Conservation (phyloP, 2,329 filamentous ascomycete genomes). For the Coniella lustricola region DNA sequence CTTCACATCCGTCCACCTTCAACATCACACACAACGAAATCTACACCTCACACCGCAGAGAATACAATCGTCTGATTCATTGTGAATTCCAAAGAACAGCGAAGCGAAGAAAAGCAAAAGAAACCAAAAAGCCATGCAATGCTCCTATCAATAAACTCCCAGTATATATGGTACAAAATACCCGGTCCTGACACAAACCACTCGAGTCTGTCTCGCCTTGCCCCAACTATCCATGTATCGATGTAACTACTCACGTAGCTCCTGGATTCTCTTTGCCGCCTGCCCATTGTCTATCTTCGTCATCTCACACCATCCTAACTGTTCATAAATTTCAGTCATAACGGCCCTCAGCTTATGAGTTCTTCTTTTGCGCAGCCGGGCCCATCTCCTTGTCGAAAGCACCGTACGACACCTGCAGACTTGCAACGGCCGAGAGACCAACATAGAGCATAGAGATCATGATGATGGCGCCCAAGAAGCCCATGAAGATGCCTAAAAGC, state of each 20-base stretch:
- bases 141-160: slow-evolving; percentile 6
- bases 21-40: too few relatives aligned
- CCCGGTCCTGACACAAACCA: slow-evolving; percentile 12
- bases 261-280: too few relatives aligned
- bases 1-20: too few relatives aligned
- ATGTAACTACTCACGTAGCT: too few relatives aligned
- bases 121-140: slow-evolving; percentile 2
- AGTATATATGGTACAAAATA: slow-evolving; percentile 18
- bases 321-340: not conserved
- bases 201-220: too few relatives aligned
- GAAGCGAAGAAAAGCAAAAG: not conserved
- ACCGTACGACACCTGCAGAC: slow-evolving; percentile 83
- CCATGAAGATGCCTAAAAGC: slow-evolving; percentile 96
- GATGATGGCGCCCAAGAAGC: slow-evolving; percentile 61
- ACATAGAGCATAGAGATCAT: slow-evolving; percentile 72
- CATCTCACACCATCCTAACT: slow-evolving; percentile 7
- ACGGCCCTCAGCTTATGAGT: slow-evolving; percentile 23
- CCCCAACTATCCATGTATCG: too few relatives aligned
- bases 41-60: too few relatives aligned
- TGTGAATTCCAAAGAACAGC: too few relatives aligned
- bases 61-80: too few relatives aligned
- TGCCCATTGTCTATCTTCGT: not conserved
- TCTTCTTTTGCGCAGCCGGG: slow-evolving; percentile 80
- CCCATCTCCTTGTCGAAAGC: slow-evolving; percentile 97
- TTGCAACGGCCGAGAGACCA: slow-evolving; percentile 67